A percentile compares a stretch with the other conserved stretches of the same genome.
These are phyloP conservation scores for Phytophthora palmivora DNA, from an alignment of 352 stramenopile genomes.

Conservation along the genomic window DNA sequence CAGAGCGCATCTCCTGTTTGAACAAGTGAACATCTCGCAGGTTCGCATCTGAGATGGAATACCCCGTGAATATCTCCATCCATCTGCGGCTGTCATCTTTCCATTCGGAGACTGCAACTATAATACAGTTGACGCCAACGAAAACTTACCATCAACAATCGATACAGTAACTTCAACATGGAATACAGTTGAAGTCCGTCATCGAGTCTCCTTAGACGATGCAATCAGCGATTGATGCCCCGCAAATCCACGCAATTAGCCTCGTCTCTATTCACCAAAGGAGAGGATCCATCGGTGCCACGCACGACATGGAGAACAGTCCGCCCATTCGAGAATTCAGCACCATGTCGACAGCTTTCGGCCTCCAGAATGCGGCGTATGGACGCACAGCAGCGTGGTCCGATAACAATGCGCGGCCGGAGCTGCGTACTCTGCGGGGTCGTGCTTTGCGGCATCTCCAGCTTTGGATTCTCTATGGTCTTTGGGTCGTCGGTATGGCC, in stretches of 20 bases:
- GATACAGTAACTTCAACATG: conserved; percentile 13
- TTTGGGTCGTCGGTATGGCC: conserved; percentile 39
- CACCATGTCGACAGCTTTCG: conserved; percentile 13
- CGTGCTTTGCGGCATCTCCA: conserved; percentile 35
- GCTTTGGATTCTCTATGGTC: conserved; percentile 39
- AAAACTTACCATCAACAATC: not conserved
- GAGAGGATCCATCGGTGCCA: conserved; percentile 8
- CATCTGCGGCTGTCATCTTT: conserved; percentile 1
- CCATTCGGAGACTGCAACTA: too few species aligned
- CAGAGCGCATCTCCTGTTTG: conserved; percentile 22
- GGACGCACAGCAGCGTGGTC: conserved; percentile 21
- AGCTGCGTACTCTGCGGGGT: conserved; percentile 39
- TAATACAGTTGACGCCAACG: too few species aligned
- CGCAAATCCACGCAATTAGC: conserved; percentile 18
- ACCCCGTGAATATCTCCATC: not conserved
- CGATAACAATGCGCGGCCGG: conserved; percentile 34
- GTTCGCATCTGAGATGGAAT: too few species aligned
- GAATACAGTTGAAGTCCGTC: conserved; percentile 27
- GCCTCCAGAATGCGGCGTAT: conserved; percentile 22
- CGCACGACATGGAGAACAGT: conserved; percentile 3
- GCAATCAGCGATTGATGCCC: conserved; percentile 10
- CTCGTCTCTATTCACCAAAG: conserved; percentile 11
- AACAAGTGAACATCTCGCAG: conserved; percentile 8
- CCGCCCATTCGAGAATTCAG: conserved; percentile 7
- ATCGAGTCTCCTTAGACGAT: conserved; percentile 11